Base-by-base conservation (phyloP, 192 early-diverging fungal species). In the Coemansia umbellata region DNA sequence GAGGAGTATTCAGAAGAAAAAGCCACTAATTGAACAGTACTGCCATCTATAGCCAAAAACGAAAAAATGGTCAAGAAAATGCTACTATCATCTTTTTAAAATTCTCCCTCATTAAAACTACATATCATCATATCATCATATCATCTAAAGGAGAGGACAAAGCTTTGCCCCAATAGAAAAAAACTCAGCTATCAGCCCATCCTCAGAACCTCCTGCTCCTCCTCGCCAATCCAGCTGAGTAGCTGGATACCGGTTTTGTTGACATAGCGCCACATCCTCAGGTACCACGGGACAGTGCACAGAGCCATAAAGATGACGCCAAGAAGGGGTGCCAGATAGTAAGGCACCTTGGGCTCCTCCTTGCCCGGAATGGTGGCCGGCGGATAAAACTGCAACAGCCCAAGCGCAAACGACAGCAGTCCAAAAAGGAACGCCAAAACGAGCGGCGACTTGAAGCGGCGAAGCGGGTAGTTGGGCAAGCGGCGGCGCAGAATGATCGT, bases 351-450 rank as follows among this genome's bases (percentile, higher is more conserved):
- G 19, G 53, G 60, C 11, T 68, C 57, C 41, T 58, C 30, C 17
- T 65, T 69, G 1, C 66, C 73, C 0, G 65, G 60, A 19, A 69
- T 36, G 13, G 41, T 39, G 9, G 65, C 66, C 6, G 73, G 73
- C 48, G 73, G 73, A 45, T 69, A 76, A 21, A 76, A 76, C 63
- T 76, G 73, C 48, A 76, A 21, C 1, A 76, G 3, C 4, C 66
- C 73, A 24, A 76, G 45, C 0, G 33, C 31, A 31, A 76, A 43
- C n/a, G 66, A 76, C 26, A 69, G 19, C 0, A 31, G 42, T 22
- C 57, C 65, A 69, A 76, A 76, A 8, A 76, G 36, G 45, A 67
- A 60, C 10, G 62, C 62, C 33, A 70, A 47, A 14, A 66, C 26
- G 8, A 70, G 42, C n/a, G 74, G 55, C 9, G 74, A 77, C 3